phyloP scores from a whole-genome alignment of 352 stramenopile species.

The Sclerospora graminicola region DNA sequence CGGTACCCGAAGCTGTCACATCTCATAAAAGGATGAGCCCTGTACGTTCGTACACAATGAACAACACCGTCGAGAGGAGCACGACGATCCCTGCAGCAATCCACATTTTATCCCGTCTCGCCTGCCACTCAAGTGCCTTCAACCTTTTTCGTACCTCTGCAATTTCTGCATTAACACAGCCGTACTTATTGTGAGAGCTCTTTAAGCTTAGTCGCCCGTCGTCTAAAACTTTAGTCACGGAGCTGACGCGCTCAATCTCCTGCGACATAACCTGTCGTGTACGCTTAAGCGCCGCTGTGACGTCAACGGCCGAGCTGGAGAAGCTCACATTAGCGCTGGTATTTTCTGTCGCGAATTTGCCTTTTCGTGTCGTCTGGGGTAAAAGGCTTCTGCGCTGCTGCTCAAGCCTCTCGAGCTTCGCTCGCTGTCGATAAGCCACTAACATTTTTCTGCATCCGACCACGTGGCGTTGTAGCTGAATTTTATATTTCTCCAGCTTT shows the following conservation, averaged over 20 bases:
- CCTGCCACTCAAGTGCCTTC: constrained; percentile 63
- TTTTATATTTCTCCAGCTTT: constrained; percentile 21
- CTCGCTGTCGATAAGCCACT: constrained; percentile 48
- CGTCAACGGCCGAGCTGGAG: constrained; percentile 35
- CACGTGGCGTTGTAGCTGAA: constrained; percentile 26
- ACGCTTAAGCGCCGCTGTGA: constrained; percentile 54
- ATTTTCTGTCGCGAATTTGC: background rate
- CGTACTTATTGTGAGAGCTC: constrained; percentile 55
- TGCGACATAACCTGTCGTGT: constrained; percentile 60
- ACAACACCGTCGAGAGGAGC: constrained; percentile 52
- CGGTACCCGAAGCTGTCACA: too few relatives aligned
- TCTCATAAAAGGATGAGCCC: constrained; percentile 51
- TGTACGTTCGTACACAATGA: constrained; percentile 70
- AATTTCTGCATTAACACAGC: constrained; percentile 46
- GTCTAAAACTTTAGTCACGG: constrained; percentile 56
- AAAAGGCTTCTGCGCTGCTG: constrained; percentile 40
- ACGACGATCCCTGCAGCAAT: constrained; percentile 53
- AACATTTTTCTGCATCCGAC: constrained; percentile 44
- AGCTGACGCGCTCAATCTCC: constrained; percentile 58
- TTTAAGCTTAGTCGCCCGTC: constrained; percentile 44
- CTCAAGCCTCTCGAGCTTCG: constrained; percentile 47
- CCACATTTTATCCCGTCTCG: constrained; percentile 67
- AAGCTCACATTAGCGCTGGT: background rate
- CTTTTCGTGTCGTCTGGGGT: constrained; percentile 8
- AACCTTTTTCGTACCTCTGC: constrained; percentile 42